A percentile compares a stretch with the other conserved stretches of the same genome.
Evolutionary conservation across 140 eudicot genomes (phyloP).

Genomic region (Stevia rebaudiana): DNA sequence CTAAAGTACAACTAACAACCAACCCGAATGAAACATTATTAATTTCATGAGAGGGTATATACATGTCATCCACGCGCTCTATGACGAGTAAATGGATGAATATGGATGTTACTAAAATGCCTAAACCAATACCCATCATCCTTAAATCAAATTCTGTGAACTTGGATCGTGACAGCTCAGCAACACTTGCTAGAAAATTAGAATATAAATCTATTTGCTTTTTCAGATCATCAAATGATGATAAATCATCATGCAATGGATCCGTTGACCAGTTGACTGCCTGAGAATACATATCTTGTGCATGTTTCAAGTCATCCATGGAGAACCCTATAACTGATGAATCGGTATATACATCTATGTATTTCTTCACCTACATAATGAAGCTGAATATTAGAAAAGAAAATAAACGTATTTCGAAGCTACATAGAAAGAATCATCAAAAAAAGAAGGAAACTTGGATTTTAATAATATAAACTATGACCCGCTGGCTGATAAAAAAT

Average conservation of each 20-base stretch:
- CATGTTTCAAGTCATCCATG: conserved; percentile 67
- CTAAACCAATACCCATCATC: conserved; percentile 72
- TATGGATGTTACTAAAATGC: conserved; percentile 58
- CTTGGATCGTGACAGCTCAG: conserved; percentile 80
- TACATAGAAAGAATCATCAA: neutral
- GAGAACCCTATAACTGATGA: conserved; percentile 91
- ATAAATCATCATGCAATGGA: conserved; percentile 15
- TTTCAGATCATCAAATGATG: conserved; percentile 42
- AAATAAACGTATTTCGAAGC: neutral
- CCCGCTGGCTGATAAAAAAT: no score
- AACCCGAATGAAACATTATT: conserved; percentile 31
- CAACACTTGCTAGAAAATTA: conserved; percentile 57
- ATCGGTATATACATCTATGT: conserved; percentile 88
- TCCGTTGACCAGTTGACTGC: conserved; percentile 53
- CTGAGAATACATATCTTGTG: conserved; percentile 48
- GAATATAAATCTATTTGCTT: conserved; percentile 58
- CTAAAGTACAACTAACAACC: conserved; percentile 42
- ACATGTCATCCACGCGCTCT: conserved; percentile 38
- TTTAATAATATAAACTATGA: no score
- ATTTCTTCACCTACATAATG: conserved; percentile 74
- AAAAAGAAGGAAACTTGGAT: no score
- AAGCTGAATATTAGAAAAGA: conserved; percentile 21
- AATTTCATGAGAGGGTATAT: conserved; percentile 22
- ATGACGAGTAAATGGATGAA: conserved; percentile 47
- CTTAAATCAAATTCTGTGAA: conserved; percentile 86